Evolutionary conservation across 768 basidiomycete species (phyloP), one percentile per base, ranked within the genome.

Genomic region (Pisolithus tinctorius): DNA sequence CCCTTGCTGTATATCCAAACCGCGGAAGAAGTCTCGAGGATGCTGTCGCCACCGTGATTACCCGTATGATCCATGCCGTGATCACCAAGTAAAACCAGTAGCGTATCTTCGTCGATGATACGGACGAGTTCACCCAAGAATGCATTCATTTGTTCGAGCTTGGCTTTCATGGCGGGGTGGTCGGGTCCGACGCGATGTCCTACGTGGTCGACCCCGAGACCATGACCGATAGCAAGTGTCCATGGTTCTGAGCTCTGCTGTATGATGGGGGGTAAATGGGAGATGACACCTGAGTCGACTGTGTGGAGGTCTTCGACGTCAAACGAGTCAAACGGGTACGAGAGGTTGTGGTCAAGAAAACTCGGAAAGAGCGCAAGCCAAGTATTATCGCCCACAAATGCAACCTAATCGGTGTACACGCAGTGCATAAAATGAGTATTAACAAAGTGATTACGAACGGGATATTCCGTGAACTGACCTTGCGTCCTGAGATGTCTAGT

Each of bases 271-370:
- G 94, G 83, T 4, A 98, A 73, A 60, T 97, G 84, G 10, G 71
- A 60, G 36, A 88, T 85, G 50, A 98, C 93, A 7, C 95, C 95
- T 47, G 86, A 75, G 60, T 99, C 96, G 44, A 98, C 96, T 0
- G 91, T 86, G 61, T 99, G 93, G 3, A 99, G 76, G 64, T 98
- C 96, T 66, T 98, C 96, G 53, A 99, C 96, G 66, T 98, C 93
- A 77, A 99, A 98, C 0, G 93, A 96, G 67, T 96, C 94, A 63
- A 83, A 98, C 0, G 94, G 86, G 62, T 82, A 86, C 1, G 86
- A 76, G 74, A 88, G 82, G 60, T 88, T 83, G 13, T 72, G 66
- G 27, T 78, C 73, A 58, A 97, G 93, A 4, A 81, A 71, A 48
- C 78, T 71, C 0, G 94, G 91, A 62, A 93, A 99, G 11, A 94